phyloP scores from a whole-genome alignment of 1,284 basidiomycete genomes.

The Cutaneotrichosporon mucoides region DNA sequence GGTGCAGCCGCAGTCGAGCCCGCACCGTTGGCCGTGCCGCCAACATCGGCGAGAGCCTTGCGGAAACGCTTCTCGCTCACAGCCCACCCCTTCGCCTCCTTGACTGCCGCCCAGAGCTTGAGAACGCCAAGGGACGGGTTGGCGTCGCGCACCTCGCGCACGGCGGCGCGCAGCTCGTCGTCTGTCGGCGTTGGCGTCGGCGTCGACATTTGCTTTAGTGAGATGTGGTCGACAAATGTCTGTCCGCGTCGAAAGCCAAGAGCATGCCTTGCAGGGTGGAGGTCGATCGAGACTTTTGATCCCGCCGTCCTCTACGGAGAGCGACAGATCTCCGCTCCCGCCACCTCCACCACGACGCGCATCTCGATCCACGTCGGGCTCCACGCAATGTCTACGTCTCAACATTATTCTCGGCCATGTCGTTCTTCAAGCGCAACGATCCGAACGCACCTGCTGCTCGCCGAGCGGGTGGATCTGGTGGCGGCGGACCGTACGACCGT shows the following conservation, averaged over 20 bases:
- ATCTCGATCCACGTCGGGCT: neutral
- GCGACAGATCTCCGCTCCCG: neutral
- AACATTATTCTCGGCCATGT: neutral
- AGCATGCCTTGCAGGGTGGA: neutral
- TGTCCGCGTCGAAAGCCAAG: too few relatives aligned
- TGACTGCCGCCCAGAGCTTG: slow-evolving; percentile 65
- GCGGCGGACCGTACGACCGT: slow-evolving; percentile 35
- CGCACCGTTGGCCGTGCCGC: slow-evolving; percentile 3
- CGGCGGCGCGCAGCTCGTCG: slow-evolving; percentile 51
- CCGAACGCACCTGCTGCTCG: slow-evolving; percentile 38
- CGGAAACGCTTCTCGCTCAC: slow-evolving; percentile 76
- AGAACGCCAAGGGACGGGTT: slow-evolving; percentile 64
- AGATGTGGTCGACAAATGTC: neutral
- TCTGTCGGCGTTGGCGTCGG: slow-evolving; percentile 38
- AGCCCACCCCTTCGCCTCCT: slow-evolving; percentile 60
- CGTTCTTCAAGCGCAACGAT: slow-evolving; percentile 43
- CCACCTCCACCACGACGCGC: neutral
- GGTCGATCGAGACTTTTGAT: neutral
- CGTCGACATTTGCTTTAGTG: neutral
- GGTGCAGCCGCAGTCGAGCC: slow-evolving; percentile 14
- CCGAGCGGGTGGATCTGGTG: slow-evolving; percentile 16
- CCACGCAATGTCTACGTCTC: neutral
- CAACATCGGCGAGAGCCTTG: slow-evolving; percentile 53
- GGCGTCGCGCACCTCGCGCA: slow-evolving; percentile 52
- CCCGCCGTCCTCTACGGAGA: neutral